Base-by-base conservation (phyloP, 2,329 filamentous ascomycete species). In the Davidsoniella neocaledoniae region DNA sequence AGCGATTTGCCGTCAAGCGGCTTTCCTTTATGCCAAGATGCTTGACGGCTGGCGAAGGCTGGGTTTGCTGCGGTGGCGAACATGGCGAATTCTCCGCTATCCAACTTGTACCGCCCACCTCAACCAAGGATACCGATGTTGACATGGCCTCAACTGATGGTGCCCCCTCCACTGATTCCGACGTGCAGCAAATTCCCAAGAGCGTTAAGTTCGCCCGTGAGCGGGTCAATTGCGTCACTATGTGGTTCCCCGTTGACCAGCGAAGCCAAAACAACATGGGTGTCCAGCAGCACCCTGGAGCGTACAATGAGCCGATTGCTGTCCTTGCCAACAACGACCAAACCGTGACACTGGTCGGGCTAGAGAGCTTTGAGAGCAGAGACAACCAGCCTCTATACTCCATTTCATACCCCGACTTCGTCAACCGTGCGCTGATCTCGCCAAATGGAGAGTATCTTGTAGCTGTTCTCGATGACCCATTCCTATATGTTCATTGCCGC, bases 351-450 rank as follows among this genome's bases (percentile, higher is more conserved):
- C 67, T 95, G n/a, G 86, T 93, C 60, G 83, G 81, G 45, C 68
- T 96, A 17, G 70, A 75, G 25, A 76, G 81, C 48, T 75, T 78
- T 47, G 64, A 66, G 3, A 58, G 58, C 33, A 63, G 67, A 14
- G 63, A 63, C 44, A 62, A 64, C 12, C 71, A 83, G 53, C 70
- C 82, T 36, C 66, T 93, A 19, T 78, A 84, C 49, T 73, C 79
- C 41, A 68, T 95, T 48, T 72, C 76, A 3, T 81, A 94, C 55
- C 81, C 84, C 4, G 83, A 90, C 60, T 83, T 80, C 55, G 90
- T 96, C 68, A 98, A 98, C 59, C 86, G 93, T 59, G 86, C 88
- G 33, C 77, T 88, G n/a, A 81, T 98, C 48, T 95, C 90, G 5
- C 91, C 90, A 0, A 83, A 95, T 61, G 90, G 88, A 1, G 75